phyloP scores from a whole-genome alignment of 2,329 filamentous ascomycete species.

The Phaeosphaeriaceae sp. region DNA sequence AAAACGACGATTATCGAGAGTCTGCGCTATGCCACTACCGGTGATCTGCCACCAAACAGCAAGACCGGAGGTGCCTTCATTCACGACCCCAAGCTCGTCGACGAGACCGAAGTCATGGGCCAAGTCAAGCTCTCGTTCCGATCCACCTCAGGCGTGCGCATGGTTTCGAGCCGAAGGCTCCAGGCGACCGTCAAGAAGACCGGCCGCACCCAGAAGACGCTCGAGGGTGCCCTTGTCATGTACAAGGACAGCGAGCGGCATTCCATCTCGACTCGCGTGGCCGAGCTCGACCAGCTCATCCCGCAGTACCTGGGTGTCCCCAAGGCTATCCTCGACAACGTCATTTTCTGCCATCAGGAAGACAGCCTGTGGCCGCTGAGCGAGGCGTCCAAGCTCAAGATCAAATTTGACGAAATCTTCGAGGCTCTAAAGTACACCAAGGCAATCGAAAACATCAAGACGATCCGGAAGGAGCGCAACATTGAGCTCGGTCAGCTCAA shows the following conservation, averaged over 20 bases:
- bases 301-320: constrained; percentile 89
- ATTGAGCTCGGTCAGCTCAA: constrained; percentile 77
- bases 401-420: constrained; percentile 96
- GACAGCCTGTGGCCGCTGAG: constrained; percentile 97
- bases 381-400: constrained; percentile 84
- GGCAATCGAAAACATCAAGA: constrained; percentile 93
- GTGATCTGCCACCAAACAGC: constrained; percentile 89
- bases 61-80: constrained; percentile 89
- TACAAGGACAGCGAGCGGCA: constrained; percentile 80
- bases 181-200: constrained; percentile 88
- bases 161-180: constrained; percentile 84
- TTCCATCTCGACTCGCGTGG: constrained; percentile 79
- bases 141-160: constrained; percentile 77
- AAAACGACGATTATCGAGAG: constrained; percentile 99
- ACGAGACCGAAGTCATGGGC: constrained; percentile 87
- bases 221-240: constrained; percentile 81
- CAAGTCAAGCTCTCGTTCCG: constrained; percentile 91
- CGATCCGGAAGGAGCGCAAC: constrained; percentile 82
- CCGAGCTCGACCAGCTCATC: constrained; percentile 83
- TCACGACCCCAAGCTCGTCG: constrained; percentile 91
- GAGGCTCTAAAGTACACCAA: constrained; percentile 97
- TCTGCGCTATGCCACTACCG: constrained; percentile 96
- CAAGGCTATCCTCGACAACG: constrained; percentile 86
- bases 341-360: constrained; percentile 99
- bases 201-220: constrained; percentile 77